phyloP scores from a whole-genome alignment of 2,329 filamentous ascomycete species.

The Xenosphaeropsis pyriputrescens region DNA sequence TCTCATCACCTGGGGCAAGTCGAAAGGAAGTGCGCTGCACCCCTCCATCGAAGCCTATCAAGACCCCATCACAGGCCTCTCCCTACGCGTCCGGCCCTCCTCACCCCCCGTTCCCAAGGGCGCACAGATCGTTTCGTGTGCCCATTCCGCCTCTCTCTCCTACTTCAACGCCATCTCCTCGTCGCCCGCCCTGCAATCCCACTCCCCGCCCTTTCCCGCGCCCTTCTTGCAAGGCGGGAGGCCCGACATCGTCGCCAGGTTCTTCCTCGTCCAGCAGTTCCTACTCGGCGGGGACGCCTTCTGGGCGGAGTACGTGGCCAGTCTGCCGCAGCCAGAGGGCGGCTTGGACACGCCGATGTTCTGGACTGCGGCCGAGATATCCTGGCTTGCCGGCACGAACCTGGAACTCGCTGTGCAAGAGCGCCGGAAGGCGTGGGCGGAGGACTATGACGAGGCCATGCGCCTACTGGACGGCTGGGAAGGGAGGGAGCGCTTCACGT shows the following conservation, averaged over 20 bases:
- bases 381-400: constrained; percentile 26
- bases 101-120: constrained; percentile 4
- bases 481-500: constrained; percentile 9
- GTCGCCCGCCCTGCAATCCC: constrained; percentile 13
- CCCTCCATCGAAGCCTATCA: constrained; percentile 35
- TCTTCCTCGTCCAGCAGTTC: constrained; percentile 57
- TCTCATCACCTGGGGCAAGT: constrained; percentile 33
- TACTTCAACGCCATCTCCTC: constrained; percentile 37
- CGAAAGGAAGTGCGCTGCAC: constrained; percentile 32
- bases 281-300: constrained; percentile 40
- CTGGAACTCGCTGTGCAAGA: constrained; percentile 12
- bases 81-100: constrained; percentile 23
- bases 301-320: constrained; percentile 54
- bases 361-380: constrained; percentile 45
- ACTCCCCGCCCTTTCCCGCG: constrained; percentile 25
- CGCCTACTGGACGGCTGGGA: constrained; percentile 4
- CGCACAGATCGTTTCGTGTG: constrained; percentile 31
- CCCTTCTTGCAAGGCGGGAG: constrained; percentile 33
- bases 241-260: constrained; percentile 46
- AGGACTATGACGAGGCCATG: constrained; percentile 11
- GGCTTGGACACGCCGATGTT: constrained; percentile 44
- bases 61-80: constrained; percentile 34
- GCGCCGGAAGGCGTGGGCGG: constrained; percentile 10
- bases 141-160: constrained; percentile 37
- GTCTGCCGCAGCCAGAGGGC: constrained; percentile 46